Evolutionary conservation across 2,329 filamentous ascomycete genomes (phyloP), one percentile per base, ranked within the genome.

Genomic region (Diaporthe ampelina): DNA sequence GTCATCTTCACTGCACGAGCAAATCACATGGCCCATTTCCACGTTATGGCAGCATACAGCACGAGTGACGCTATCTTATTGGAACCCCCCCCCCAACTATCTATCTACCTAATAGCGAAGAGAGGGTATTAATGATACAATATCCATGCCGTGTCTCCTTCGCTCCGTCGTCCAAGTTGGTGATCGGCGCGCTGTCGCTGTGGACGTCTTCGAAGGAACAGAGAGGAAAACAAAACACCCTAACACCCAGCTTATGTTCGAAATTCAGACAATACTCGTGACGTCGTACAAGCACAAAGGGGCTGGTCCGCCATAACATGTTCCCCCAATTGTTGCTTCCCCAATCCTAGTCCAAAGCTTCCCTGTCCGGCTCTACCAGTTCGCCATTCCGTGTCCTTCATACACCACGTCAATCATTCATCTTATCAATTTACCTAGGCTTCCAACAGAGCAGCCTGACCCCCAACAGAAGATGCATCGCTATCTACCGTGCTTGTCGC

Each of bases 371-470:
- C 17, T 24, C 32, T 17, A 32, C n/a, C 63, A 37, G 5, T 6
- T 29, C 48, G 15, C 29, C 48, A 54, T 40, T 40, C 63, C 48
- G 32, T 26, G 11, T 54, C 63, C 21, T 54, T 40, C 24, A 37
- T 54, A 26, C n/a, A 26, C 48, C 32, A 24, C 24, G 45, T 24
- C 17, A 52, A 17, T 54, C 63, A 11, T 52, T 24, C 19, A 24
- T 48, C 54, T 43, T 9, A 48, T 29, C 19, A 4, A 19, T 19
- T 9, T 52, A 15, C 35, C 50, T 73, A 76, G 19, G 35, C 52
- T 26, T 75, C 70, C 35, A 78, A 78, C 52, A 80, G 17, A n/a
- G 78, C 77, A 56, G 79, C 72, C 71, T 80, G 78, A 21, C 75
- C 59, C 15, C 74, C 73, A 8, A 68, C 72, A 57, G 73, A 58